These are phyloP conservation scores for Candida tetrigidarum DNA, from an alignment of 1,139 yeast genomes.

Conservation along the genomic window DNA sequence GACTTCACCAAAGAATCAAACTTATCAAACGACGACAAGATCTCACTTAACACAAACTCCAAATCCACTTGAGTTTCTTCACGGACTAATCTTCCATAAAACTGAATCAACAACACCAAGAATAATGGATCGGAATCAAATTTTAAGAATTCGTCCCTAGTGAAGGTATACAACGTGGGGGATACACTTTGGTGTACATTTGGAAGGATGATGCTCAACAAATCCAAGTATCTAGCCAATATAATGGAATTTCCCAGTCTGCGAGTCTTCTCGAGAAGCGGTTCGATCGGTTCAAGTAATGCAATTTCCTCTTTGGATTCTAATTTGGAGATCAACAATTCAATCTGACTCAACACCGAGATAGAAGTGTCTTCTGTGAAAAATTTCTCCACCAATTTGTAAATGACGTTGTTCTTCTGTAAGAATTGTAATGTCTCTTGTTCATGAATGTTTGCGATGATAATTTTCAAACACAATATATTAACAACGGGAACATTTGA, in stretches of 20 bases:
- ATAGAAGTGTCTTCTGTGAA: constrained; percentile 15
- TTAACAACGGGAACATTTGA: constrained; percentile 16
- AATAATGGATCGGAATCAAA: constrained; percentile 30
- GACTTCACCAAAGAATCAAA: constrained; percentile 15
- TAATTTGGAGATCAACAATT: constrained; percentile 19
- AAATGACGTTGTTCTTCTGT: constrained; percentile 13
- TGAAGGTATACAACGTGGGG: constrained; percentile 17
- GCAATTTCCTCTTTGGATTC: constrained; percentile 12
- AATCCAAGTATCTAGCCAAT: constrained; percentile 30
- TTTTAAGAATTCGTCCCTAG: constrained; percentile 19
- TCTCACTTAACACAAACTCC: constrained; percentile 18
- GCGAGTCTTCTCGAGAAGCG: constrained; percentile 11
- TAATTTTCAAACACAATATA: constrained; percentile 24
- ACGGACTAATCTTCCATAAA: constrained; percentile 28
- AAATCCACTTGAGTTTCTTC: constrained; percentile 16
- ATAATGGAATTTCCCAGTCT: constrained; percentile 20
- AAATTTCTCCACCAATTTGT: constrained; percentile 11
- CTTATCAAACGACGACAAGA: constrained; percentile 18
- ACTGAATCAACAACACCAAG: constrained; percentile 30
- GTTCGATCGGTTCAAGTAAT: constrained; percentile 12
- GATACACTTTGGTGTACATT: constrained; percentile 9
- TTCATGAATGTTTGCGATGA: constrained; percentile 22
- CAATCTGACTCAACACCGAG: constrained; percentile 25
- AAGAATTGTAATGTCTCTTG: constrained; percentile 22
- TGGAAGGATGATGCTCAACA: constrained; percentile 15